phyloP scores from a whole-genome alignment of 306 rosid species.

The Crotalaria pallida region DNA sequence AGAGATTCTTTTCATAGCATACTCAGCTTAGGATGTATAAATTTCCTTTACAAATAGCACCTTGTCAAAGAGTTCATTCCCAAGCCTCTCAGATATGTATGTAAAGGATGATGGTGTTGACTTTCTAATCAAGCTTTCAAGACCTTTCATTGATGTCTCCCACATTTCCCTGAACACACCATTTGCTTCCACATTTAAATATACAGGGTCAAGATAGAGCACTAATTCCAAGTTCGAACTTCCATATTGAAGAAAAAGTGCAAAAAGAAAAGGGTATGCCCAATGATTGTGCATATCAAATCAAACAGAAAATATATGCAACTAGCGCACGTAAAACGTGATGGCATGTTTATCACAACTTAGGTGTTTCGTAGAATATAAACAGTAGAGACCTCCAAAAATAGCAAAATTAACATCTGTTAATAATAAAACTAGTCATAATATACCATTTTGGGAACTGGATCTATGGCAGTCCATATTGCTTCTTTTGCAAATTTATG shows the following conservation, averaged over 20 bases:
- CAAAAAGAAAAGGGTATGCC: background rate
- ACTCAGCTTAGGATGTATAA: background rate
- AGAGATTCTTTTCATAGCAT: conserved; percentile 10
- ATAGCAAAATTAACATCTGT: background rate
- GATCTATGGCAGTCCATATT: background rate
- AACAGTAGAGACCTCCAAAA: background rate
- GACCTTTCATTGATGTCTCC: conserved; percentile 64
- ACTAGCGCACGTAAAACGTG: background rate
- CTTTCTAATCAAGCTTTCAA: conserved; percentile 47
- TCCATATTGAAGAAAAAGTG: background rate
- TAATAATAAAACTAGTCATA: background rate
- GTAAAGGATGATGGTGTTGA: conserved; percentile 54
- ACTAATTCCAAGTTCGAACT: conserved; percentile 13
- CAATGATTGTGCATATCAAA: conserved; percentile 10
- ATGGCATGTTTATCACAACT: background rate
- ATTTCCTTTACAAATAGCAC: conserved; percentile 28
- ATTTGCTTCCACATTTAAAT: conserved; percentile 18
- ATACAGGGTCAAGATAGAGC: background rate
- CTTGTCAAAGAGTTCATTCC: conserved; percentile 41
- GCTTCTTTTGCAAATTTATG: conserved; percentile 7
- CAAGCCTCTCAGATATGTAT: conserved; percentile 47
- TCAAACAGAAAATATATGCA: conserved; percentile 2
- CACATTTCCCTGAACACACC: conserved; percentile 56
- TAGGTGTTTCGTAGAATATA: background rate
- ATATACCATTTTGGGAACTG: background rate